Evolutionary conservation across 2,329 filamentous ascomycete genomes (phyloP).

Genomic region (Colletotrichum higginsianum): DNA sequence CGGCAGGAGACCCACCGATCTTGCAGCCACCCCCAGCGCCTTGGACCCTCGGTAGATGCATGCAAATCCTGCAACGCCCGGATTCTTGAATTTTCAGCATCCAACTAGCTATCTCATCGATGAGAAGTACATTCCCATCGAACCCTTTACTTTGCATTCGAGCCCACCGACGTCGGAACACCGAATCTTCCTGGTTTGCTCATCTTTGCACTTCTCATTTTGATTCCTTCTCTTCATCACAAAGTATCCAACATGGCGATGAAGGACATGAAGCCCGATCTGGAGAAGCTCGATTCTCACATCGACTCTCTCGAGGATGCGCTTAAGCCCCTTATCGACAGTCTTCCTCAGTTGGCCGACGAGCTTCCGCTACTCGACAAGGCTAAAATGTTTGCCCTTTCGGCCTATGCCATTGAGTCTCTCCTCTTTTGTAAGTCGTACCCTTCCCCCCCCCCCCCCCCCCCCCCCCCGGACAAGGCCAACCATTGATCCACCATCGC

Average conservation of each 20-base stretch:
- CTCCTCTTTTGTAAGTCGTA: slow-evolving; percentile 82
- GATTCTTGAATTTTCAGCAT: slow-evolving; percentile 40
- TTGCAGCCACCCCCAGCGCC: slow-evolving; percentile 8
- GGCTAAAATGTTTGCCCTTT: slow-evolving; percentile 91
- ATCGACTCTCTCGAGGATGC: slow-evolving; percentile 84
- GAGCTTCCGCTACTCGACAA: slow-evolving; percentile 94
- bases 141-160: slow-evolving; percentile 1
- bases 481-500: slow-evolving; percentile 17
- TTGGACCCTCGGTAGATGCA: slow-evolving; percentile 33
- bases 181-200: too few relatives aligned
- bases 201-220: too few relatives aligned
- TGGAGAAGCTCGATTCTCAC: slow-evolving; percentile 82
- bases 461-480: background rate
- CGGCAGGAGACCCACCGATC: slow-evolving; percentile 24
- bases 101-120: slow-evolving; percentile 12
- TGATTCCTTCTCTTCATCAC: background rate
- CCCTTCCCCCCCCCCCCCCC: too few relatives aligned
- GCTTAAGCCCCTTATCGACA: slow-evolving; percentile 80
- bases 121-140: slow-evolving; percentile 2
- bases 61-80: slow-evolving; percentile 26
- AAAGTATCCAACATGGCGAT: slow-evolving; percentile 53
- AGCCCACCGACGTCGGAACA: background rate
- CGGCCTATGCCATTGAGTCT: slow-evolving; percentile 91
- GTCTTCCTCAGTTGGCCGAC: slow-evolving; percentile 77
- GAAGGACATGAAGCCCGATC: slow-evolving; percentile 74